Evolutionary conservation across 1,284 basidiomycete species (phyloP).

Genomic region (Ustilago tritici): DNA sequence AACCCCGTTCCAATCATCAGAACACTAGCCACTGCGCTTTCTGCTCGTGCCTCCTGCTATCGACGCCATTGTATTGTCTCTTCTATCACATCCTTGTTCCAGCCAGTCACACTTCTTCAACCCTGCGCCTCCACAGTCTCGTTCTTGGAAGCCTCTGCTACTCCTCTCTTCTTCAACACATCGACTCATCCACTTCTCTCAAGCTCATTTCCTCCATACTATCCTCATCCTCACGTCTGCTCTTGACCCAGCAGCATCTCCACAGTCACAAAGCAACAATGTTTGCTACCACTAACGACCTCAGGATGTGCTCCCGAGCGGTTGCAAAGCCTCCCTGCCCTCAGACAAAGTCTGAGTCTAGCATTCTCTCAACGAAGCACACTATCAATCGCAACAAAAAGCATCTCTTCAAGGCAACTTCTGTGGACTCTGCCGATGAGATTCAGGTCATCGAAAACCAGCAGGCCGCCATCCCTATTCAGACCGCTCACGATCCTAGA

Average conservation of each 20-base stretch:
- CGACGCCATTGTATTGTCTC: not conserved
- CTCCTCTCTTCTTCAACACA: not conserved
- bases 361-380: not conserved
- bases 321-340: not conserved
- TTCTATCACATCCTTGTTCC: not conserved
- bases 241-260: no score
- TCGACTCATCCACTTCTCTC: not conserved
- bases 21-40: not conserved
- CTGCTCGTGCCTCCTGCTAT: not conserved
- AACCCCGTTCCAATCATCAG: not conserved
- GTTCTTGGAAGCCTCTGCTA: not conserved
- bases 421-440: constrained; percentile 22
- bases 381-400: not conserved
- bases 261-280: constrained; percentile 2
- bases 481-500: not conserved
- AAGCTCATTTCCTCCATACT: not conserved
- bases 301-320: constrained; percentile 7
- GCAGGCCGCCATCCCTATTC: constrained; percentile 39
- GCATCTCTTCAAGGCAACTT: not conserved
- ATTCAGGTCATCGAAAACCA: constrained; percentile 44
- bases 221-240: not conserved
- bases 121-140: not conserved
- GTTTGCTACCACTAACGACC: constrained; percentile 31
- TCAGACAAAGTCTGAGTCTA: not conserved
- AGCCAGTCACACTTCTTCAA: not conserved